Percentiles rank a stretch among this genome's conserved stretches.
These are phyloP conservation scores for Hygrophorus pudorinus DNA, from an alignment of 768 basidiomycete genomes.

Conservation along the genomic window DNA sequence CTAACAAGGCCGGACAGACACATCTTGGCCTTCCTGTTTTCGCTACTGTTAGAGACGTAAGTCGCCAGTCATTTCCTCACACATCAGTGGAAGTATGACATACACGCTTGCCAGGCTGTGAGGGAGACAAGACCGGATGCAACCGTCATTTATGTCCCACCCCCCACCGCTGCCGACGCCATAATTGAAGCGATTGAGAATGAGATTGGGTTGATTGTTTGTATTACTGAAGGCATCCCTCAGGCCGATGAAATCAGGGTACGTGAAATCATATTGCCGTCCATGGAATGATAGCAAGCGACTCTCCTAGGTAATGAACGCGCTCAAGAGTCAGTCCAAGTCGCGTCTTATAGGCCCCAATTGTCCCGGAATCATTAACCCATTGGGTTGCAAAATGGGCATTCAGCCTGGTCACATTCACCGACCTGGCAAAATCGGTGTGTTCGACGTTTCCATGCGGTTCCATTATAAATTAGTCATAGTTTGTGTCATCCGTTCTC, in stretches of 20 bases:
- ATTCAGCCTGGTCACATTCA: conserved; percentile 98
- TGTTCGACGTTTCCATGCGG: conserved; percentile 12
- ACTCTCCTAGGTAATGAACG: conserved; percentile 69
- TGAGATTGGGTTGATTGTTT: conserved; percentile 95
- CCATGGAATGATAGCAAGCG: not conserved
- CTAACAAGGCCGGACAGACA: conserved; percentile 91
- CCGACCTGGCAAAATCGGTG: conserved; percentile 91
- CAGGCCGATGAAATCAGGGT: conserved; percentile 94
- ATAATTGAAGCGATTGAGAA: conserved; percentile 99
- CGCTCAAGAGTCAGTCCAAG: conserved; percentile 86
- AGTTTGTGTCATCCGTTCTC: not conserved
- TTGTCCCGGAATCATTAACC: conserved; percentile 97
- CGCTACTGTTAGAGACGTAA: conserved; percentile 82
- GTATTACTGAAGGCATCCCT: conserved; percentile 98
- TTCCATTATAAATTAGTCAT: too few relatives aligned
- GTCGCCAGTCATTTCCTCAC: conserved; percentile 10
- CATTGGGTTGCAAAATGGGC: conserved; percentile 97
- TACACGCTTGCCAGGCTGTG: conserved; percentile 55
- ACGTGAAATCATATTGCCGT: conserved; percentile 13
- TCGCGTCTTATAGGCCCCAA: conserved; percentile 97
- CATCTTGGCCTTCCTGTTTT: conserved; percentile 95
- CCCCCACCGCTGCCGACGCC: conserved; percentile 91
- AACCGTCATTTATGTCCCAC: conserved; percentile 94
- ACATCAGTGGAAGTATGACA: not conserved
- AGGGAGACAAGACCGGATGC: conserved; percentile 83